Evolutionary conservation across 2,329 filamentous ascomycete species (phyloP), one percentile per base, ranked within the genome.

Genomic region (Ilyonectria mors-panacis): DNA sequence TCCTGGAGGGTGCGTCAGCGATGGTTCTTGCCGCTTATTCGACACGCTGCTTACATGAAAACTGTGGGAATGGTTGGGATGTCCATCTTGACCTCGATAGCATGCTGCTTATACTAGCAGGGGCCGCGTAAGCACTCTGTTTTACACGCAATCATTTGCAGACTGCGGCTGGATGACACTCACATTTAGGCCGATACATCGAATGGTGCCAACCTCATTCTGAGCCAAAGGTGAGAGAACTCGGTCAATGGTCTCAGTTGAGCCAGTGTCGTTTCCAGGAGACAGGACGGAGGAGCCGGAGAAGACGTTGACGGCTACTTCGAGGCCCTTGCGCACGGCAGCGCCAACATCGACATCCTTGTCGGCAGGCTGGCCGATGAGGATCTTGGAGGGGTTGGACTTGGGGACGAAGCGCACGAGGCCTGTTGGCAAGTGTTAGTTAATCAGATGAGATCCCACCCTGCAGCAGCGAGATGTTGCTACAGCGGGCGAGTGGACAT

Each of bases 391-490:
- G 42, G 81, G 76, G 54, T 86, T 83, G 6, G 83, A 85, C 73
- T 85, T 86, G 59, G 88, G 86, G 19, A 86, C 77, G 73, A 91
- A 90, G 59, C 88, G 87, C 70, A 90, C 87, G 65, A 91, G 84
- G 77, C 88, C 88, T 89, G 23, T 21, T 8, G 15, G 50, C 19
- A 53, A n/a, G 28, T 45, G 37, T 53, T 51, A 53, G 58, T 35
- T 2, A 13, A 23, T 2, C 5, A 30, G 30, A 53, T 12, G 30
- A 15, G 17, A n/a, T 17, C n/a, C 15, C 8, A n/a, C 6, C 7
- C 15, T 3, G 17, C 39, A n/a, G 19, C 30, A 28, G n/a, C 33
- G 15, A 9, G 21, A 21, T 19, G n/a, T 26, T 56, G 51, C 30
- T 35, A 51, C 42, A 17, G 19, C 30, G 39, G 51, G 48, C 47